phyloP scores from a whole-genome alignment of 169 alveolate species.

The Plasmodium fragile region DNA sequence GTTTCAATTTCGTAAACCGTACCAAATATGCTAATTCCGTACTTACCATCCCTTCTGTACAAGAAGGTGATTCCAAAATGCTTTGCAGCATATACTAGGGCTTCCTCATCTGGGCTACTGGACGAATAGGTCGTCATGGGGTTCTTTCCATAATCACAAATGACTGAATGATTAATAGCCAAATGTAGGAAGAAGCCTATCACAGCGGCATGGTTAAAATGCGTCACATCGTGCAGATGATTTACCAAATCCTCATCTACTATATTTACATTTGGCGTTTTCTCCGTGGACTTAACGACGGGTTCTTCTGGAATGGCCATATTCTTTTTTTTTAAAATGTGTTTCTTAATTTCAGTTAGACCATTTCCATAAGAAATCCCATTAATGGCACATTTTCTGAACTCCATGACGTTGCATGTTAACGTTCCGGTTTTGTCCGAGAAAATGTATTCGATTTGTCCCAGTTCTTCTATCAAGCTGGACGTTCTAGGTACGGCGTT shows the following conservation, averaged over 20 bases:
- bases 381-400: slow-evolving; percentile 86
- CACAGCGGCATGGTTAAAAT: slow-evolving; percentile 82
- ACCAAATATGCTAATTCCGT: slow-evolving; percentile 83
- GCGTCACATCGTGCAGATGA: slow-evolving; percentile 77
- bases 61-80: slow-evolving; percentile 82
- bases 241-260: slow-evolving; percentile 80
- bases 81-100: slow-evolving; percentile 86
- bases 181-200: slow-evolving; percentile 84
- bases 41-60: slow-evolving; percentile 79
- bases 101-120: slow-evolving; percentile 85
- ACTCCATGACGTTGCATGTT: slow-evolving; percentile 95
- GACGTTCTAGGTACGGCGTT: slow-evolving; percentile 93
- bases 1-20: slow-evolving; percentile 80
- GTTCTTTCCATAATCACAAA: slow-evolving; percentile 74
- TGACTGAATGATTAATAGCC: slow-evolving; percentile 80
- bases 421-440: slow-evolving; percentile 96
- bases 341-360: slow-evolving; percentile 82
- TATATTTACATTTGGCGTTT: slow-evolving; percentile 82
- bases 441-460: slow-evolving; percentile 94
- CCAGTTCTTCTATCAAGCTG: slow-evolving; percentile 95
- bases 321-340: slow-evolving; percentile 81
- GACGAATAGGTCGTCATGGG: slow-evolving; percentile 77
- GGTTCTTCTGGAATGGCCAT: slow-evolving; percentile 79
- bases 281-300: slow-evolving; percentile 45
- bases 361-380: slow-evolving; percentile 88